A percentile compares a stretch with the other conserved stretches of the same genome.
Conservation (phyloP, 1,139 yeast species). For the Saccharomyces pastorianus region DNA sequence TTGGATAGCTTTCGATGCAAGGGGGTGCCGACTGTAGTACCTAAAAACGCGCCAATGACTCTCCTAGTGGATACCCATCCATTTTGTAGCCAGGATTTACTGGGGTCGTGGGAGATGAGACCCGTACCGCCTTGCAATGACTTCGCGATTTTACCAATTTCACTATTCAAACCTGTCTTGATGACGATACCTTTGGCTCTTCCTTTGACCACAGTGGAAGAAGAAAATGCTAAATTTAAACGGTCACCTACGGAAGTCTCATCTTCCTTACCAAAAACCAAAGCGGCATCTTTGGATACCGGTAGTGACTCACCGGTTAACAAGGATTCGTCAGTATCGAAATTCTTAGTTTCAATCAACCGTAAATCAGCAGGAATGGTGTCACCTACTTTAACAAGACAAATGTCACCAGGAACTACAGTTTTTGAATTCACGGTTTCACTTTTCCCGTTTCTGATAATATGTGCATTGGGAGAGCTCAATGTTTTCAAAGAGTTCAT, state of each 20-base stretch:
- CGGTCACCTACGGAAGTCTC: conserved; percentile 59
- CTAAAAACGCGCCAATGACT: conserved; percentile 59
- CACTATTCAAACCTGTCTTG: conserved; percentile 81
- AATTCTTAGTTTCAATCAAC: conserved; percentile 63
- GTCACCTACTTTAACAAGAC: conserved; percentile 84
- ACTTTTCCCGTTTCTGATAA: conserved; percentile 69
- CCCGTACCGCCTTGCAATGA: conserved; percentile 88
- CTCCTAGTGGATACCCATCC: conserved; percentile 37
- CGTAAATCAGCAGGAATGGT: conserved; percentile 92
- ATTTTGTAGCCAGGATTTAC: conserved; percentile 32
- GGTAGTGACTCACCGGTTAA: conserved; percentile 77
- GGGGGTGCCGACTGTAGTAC: conserved; percentile 79
- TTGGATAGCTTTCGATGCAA: conserved; percentile 91
- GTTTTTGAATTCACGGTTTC: conserved; percentile 70
- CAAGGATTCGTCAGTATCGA: conserved; percentile 83
- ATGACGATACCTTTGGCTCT: conserved; percentile 88
- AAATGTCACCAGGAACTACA: conserved; percentile 94
- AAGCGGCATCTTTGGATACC: conserved; percentile 49
- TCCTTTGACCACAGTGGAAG: conserved; percentile 91
- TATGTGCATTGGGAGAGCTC: conserved; percentile 89
- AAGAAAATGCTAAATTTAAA: conserved; percentile 80
- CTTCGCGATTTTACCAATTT: conserved; percentile 82
- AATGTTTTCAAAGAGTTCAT: conserved; percentile 78
- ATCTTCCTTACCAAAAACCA: conserved; percentile 31
- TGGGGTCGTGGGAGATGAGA: conserved; percentile 54